Evolutionary conservation across 2,329 filamentous ascomycete species (phyloP), one percentile per base, ranked within the genome.

Genomic region (Gliomastix tumulicola): DNA sequence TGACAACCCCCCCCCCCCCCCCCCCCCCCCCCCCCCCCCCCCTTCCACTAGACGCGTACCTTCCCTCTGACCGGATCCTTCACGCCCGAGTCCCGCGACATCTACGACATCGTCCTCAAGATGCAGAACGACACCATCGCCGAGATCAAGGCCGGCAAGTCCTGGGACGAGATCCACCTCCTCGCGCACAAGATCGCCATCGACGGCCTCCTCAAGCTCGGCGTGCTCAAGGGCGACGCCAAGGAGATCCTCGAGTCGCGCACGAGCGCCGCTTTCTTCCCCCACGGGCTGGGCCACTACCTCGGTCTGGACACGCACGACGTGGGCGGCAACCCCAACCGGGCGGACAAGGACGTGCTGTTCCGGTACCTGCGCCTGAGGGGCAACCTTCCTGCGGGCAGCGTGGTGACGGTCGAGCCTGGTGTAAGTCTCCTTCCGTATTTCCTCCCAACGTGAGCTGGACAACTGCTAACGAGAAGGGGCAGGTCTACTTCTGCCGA

Each of bases 281-380:
- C 89, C 2, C 89, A 96, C 56, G 89, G 89, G 1, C 66, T 96
- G 2, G 89, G 89, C 0, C 89, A 96, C 60, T 90, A 94, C 56
- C 68, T 96, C 9, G 89, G 89, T 43, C 82, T 96, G 73, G 89
- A 96, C 56, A 94, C 88, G 3, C 89, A 96, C 57, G 89, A 96
- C 53, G 84, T 80, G 1, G 84, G 84, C 42, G 86, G 85, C 17
- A 80, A 88, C 55, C 70, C 84, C 23, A 83, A 89, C 59, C 87
- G 85, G 49, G 68, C 69, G 8, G 92, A 98, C 54, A 66, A 74
- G 41, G 89, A 98, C 56, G 68, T 76, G 23, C 78, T 96, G 72
- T 97, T 96, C 63, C 74, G 79, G 36, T 97, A 96, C 54, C 66
- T 98, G 41, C 73, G 92, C 31, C 81, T 94, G 27, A 70, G 92